Evolutionary conservation across 2,329 filamentous ascomycete species (phyloP).

Genomic region (Alternaria panax): DNA sequence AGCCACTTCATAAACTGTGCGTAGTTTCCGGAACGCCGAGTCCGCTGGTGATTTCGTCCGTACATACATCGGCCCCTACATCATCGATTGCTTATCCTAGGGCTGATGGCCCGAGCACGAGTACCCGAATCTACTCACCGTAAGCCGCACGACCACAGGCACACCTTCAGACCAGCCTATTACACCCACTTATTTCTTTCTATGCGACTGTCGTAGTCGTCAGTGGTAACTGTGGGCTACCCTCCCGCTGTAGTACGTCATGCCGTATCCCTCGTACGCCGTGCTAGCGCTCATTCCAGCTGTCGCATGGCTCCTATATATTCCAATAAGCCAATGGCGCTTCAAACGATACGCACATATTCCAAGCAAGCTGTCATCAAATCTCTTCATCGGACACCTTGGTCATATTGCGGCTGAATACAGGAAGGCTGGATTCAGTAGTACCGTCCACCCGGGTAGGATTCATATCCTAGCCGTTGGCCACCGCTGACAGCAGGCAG

Average conservation of each 20-base stretch:
- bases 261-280: constrained; percentile 27
- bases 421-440: constrained; percentile 32
- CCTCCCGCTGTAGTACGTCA: constrained; percentile 11
- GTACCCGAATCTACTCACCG: not conserved
- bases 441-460: constrained; percentile 39
- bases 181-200: not conserved
- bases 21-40: not conserved
- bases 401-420: constrained; percentile 36
- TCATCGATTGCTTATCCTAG: constrained; percentile 1
- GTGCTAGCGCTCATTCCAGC: constrained; percentile 30
- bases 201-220: not conserved
- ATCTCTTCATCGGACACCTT: constrained; percentile 39
- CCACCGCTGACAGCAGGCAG: constrained; percentile 20
- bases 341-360: constrained; percentile 36
- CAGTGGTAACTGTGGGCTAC: not conserved
- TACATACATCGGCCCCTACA: not conserved
- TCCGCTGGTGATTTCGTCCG: constrained; percentile 3
- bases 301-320: constrained; percentile 30
- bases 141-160: not conserved
- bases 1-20: not conserved
- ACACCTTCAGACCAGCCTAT: not conserved
- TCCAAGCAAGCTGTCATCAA: constrained; percentile 27
- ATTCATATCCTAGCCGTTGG: not conserved
- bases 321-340: constrained; percentile 35
- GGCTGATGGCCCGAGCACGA: constrained; percentile 3